phyloP scores from a whole-genome alignment of 495 filamentous ascomycete species.

The Lepidopterella palustris region DNA sequence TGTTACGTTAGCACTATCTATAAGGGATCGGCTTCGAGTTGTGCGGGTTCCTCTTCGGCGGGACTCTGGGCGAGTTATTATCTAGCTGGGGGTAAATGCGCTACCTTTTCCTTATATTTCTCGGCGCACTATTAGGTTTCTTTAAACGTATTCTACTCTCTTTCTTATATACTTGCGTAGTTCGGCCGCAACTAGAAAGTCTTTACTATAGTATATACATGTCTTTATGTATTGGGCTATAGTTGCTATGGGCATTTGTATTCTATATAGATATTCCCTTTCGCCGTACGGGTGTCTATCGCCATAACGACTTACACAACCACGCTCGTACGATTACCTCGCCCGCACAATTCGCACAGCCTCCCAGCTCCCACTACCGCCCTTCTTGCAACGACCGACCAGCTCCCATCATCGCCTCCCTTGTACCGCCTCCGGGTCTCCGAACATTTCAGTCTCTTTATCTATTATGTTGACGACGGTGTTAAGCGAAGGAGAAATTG shows the following conservation, averaged over 20 bases:
- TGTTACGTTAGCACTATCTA: slow-evolving; percentile 8
- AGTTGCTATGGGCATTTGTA: slow-evolving; percentile 22
- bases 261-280: slow-evolving; percentile 36
- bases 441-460: no score
- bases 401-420: no score
- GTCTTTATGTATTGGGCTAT: slow-evolving; percentile 2
- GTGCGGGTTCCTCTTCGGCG: slow-evolving; percentile 7
- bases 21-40: slow-evolving; percentile 9
- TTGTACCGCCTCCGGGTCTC: no score
- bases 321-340: no score
- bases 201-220: slow-evolving; percentile 2
- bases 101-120: slow-evolving; percentile 2
- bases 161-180: neutral
- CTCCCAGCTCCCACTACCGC: no score
- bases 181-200: neutral
- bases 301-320: neutral
- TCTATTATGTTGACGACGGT: no score
- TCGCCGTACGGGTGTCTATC: neutral
- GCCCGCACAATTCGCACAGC: no score
- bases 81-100: neutral
- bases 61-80: neutral
- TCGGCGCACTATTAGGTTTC: slow-evolving; percentile 1
- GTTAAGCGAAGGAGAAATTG: no score
- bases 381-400: no score
- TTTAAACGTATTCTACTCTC: slow-evolving; percentile 9